A percentile compares a stretch with the other conserved stretches of the same genome.
Conservation (phyloP, 495 filamentous ascomycete genomes). For the Xylaria longipes region DNA sequence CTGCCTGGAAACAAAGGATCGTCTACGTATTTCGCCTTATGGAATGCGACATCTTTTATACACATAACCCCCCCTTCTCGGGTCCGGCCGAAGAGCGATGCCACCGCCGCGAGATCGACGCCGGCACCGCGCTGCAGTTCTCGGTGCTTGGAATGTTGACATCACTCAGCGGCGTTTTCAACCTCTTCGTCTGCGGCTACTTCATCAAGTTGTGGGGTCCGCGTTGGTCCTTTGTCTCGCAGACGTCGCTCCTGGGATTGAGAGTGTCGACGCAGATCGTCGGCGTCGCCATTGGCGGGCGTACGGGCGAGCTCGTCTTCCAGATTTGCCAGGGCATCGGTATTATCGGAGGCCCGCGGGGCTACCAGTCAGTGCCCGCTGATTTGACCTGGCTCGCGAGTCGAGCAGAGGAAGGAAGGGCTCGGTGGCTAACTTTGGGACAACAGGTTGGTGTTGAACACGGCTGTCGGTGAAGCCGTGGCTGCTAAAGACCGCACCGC, state of each 20-base stretch:
- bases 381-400: neutral
- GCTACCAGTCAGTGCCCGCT: conserved; percentile 52
- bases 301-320: conserved; percentile 59
- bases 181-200: conserved; percentile 64
- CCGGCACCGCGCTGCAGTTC: conserved; percentile 60
- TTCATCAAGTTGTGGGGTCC: conserved; percentile 62
- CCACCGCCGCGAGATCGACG: conserved; percentile 54
- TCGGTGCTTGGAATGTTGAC: conserved; percentile 59
- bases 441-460: conserved; percentile 57
- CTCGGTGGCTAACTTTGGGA: neutral
- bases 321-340: conserved; percentile 61
- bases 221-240: conserved; percentile 56
- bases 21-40: conserved; percentile 65
- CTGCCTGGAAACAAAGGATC: conserved; percentile 41
- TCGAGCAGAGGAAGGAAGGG: neutral
- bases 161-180: conserved; percentile 58
- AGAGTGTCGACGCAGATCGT: conserved; percentile 61
- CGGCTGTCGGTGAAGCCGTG: conserved; percentile 58
- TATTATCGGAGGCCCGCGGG: conserved; percentile 61
- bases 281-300: conserved; percentile 57
- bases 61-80: conserved; percentile 45
- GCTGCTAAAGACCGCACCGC: conserved; percentile 56
- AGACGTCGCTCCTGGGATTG: conserved; percentile 58
- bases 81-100: conserved; percentile 51
- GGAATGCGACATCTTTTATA: conserved; percentile 65